phyloP scores from a whole-genome alignment of 176 grass and related monocot species.

The Panicum miliaceum region DNA sequence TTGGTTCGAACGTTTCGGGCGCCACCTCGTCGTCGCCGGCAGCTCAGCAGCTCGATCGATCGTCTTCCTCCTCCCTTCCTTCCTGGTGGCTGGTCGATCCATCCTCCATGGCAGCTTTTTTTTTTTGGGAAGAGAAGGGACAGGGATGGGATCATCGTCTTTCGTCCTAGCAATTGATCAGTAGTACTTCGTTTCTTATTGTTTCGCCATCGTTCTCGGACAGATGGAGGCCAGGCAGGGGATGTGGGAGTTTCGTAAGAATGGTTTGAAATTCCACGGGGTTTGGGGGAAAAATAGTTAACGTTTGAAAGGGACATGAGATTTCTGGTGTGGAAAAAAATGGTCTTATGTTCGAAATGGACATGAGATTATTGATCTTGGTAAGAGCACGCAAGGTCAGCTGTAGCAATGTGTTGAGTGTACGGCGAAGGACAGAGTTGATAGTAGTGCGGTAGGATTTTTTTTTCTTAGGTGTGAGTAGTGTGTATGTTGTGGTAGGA shows the following conservation, averaged over 20 bases:
- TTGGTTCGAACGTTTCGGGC: constrained; percentile 57
- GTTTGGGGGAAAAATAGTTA: not conserved
- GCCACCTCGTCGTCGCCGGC: constrained; percentile 19
- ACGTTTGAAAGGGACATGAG: not conserved
- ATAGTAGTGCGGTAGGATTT: not conserved
- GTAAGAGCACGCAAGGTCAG: not conserved
- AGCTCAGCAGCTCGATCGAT: not conserved
- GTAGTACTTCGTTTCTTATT: not conserved
- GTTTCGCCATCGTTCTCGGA: not conserved
- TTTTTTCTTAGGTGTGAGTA: not conserved
- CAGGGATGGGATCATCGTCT: not conserved
- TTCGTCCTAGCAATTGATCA: not conserved
- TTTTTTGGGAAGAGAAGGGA: not conserved
- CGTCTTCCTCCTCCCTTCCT: not conserved
- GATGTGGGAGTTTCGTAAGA: not conserved
- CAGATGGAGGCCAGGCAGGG: not conserved
- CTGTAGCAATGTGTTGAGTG: not conserved
- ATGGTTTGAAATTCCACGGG: not conserved
- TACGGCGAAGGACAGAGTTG: no score
- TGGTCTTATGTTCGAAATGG: not conserved
- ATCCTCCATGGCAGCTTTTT: not conserved
- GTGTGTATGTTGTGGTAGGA: not conserved
- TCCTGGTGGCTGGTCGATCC: not conserved
- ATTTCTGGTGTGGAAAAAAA: not conserved
- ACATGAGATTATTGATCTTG: not conserved